phyloP scores from a whole-genome alignment of 2,329 filamentous ascomycete species.

The Xylaria sp. region DNA sequence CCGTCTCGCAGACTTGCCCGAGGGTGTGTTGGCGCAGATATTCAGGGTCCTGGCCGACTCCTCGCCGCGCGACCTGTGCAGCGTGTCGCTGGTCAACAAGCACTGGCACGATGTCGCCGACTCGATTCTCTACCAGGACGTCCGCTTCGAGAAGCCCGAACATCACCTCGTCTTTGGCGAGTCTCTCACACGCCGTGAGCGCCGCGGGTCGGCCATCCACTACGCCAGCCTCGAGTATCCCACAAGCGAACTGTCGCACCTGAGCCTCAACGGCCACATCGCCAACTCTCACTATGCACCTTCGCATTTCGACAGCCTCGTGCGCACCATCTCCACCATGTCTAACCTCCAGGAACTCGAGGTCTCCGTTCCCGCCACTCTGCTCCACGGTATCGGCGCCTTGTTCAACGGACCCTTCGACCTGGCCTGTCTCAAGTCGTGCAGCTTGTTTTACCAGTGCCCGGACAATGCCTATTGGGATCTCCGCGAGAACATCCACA shows the following conservation, averaged over 20 bases:
- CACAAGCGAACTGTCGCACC: conserved; percentile 54
- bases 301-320: conserved; percentile 55
- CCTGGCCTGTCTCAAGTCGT: conserved; percentile 58
- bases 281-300: conserved; percentile 49
- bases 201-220: conserved; percentile 59
- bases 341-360: conserved; percentile 60
- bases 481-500: conserved; percentile 62
- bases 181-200: conserved; percentile 57
- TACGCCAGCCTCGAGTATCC: conserved; percentile 59
- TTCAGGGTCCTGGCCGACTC: conserved; percentile 50
- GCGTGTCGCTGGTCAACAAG: conserved; percentile 56
- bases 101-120: conserved; percentile 58
- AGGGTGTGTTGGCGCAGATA: conserved; percentile 54
- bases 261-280: conserved; percentile 53
- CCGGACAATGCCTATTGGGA: conserved; percentile 60
- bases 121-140: conserved; percentile 58
- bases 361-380: conserved; percentile 56
- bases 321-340: conserved; percentile 60
- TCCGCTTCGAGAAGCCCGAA: conserved; percentile 58
- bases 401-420: conserved; percentile 63
- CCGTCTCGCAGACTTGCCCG: conserved; percentile 50
- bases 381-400: conserved; percentile 59
- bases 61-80: conserved; percentile 55
- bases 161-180: conserved; percentile 61
- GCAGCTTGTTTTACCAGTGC: conserved; percentile 59